phyloP scores from a whole-genome alignment of 306 rosid genomes.

The Pyrus pyrifolia region DNA sequence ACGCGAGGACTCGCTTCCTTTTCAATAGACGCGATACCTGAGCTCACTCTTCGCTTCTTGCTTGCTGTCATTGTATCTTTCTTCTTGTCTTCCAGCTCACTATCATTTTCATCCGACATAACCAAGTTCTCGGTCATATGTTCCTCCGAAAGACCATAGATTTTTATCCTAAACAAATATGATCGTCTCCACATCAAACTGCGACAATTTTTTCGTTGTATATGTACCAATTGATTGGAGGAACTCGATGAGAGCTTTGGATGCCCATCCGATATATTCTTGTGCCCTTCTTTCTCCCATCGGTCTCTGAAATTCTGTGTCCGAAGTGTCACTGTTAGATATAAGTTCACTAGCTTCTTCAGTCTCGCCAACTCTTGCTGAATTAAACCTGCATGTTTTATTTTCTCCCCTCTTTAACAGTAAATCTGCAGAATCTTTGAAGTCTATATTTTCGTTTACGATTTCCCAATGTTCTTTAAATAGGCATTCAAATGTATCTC shows the following conservation, averaged over 20 bases:
- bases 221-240: conserved; percentile 52
- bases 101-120: conserved; percentile 1
- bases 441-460: conserved; percentile 42
- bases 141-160: conserved; percentile 25
- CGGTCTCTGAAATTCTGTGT: neutral
- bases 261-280: conserved; percentile 49
- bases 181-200: conserved; percentile 21
- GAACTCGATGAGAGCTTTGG: conserved; percentile 53
- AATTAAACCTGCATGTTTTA: neutral
- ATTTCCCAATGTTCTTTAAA: conserved; percentile 78
- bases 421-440: conserved; percentile 10
- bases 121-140: conserved; percentile 35
- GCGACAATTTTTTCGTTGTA: conserved; percentile 29
- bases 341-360: conserved; percentile 14
- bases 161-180: conserved; percentile 23
- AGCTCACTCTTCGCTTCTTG: conserved; percentile 14
- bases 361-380: neutral
- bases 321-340: conserved; percentile 9
- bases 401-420: conserved; percentile 13
- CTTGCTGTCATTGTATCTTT: neutral
- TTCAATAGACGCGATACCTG: conserved; percentile 13
- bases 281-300: conserved; percentile 16
- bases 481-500: conserved; percentile 53
- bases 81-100: conserved; percentile 14
- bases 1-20: conserved; percentile 5